These are phyloP conservation scores for Penicillium sp. DNA, from an alignment of 2,329 filamentous ascomycete genomes.

Conservation along the genomic window DNA sequence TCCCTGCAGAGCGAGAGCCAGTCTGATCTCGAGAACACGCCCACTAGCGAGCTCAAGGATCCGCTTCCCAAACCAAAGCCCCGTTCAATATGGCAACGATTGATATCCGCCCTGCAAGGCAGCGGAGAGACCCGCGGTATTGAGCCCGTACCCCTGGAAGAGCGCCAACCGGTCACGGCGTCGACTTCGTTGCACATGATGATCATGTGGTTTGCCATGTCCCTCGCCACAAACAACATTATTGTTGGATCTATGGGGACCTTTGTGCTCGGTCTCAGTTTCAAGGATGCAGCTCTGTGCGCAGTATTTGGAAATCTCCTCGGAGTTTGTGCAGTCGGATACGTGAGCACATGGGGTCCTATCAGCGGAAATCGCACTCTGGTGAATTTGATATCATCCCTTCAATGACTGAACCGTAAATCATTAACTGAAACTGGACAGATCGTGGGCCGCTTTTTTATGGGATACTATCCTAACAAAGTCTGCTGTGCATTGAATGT, in stretches of 20 bases:
- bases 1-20: conserved; percentile 23
- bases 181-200: conserved; percentile 29
- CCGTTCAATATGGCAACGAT: conserved; percentile 20
- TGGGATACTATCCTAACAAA: conserved; percentile 43
- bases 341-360: conserved; percentile 42
- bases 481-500: conserved; percentile 40
- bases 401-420: not conserved
- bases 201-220: conserved; percentile 40
- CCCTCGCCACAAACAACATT: conserved; percentile 40
- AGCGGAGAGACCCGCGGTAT: conserved; percentile 26
- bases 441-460: conserved; percentile 41
- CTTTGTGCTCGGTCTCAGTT: conserved; percentile 37
- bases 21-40: conserved; percentile 18
- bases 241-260: conserved; percentile 42
- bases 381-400: conserved; percentile 22
- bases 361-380: conserved; percentile 42
- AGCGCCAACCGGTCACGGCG: conserved; percentile 24
- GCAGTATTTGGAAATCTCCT: conserved; percentile 36
- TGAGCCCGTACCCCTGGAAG: conserved; percentile 25
- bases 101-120: conserved; percentile 21
- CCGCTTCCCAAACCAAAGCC: conserved; percentile 3
- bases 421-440: conserved; percentile 18
- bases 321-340: conserved; percentile 34
- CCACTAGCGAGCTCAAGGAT: conserved; percentile 12
- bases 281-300: conserved; percentile 38